Base-by-base conservation (phyloP, 2,329 filamentous ascomycete genomes). In the Botryotinia calthae region DNA sequence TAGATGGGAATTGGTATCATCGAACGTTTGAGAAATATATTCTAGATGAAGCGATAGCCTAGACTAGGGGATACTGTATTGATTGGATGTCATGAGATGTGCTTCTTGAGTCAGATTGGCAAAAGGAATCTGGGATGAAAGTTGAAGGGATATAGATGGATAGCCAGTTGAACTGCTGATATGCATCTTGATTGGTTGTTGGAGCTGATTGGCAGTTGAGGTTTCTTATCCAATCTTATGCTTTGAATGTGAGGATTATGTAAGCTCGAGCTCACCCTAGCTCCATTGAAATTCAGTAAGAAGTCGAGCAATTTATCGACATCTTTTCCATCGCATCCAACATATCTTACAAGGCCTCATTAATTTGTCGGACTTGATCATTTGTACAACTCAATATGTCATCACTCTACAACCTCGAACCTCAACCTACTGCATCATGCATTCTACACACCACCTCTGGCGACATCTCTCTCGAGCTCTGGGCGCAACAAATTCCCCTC, bases 401-500 rank as follows among this genome's bases (percentile, higher is more conserved):
- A 73, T 87, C 93, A 62, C 91, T 95, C 73, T 98, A 98, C 84
- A 97, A 97, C 79, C 93, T 97, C 79, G 95, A 98, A 83, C 95
- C 96, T 70, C 94, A 95, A 80, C 94, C 96, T 63, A 98, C 95
- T 73, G 96, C 93, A 34, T 97, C 96, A 76, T 94, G 93, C 72
- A 90, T 98, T 77, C 87, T 99, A 59, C 91, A 97, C 82, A 99
- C 96, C 16, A 97, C 93, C 10, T 86, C 91, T 63, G 96, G 96
- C 82, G 95, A 97, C 79, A 87, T 99, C 73, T 91, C 93, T 54
- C 88, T 99, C 82, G 94, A 97, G 82, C 90, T 99, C 73, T 99
- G 97, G 85, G 95, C 95, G 28, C 96, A 96, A 81, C 96, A 99
- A 83, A 92, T 93, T 0, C 96, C 96, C 14, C 86, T 98, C 75